Percentiles rank a stretch among this genome's conserved stretches.
phyloP scores from a whole-genome alignment of 140 eudicot genomes.

The Senecio squalidus region DNA sequence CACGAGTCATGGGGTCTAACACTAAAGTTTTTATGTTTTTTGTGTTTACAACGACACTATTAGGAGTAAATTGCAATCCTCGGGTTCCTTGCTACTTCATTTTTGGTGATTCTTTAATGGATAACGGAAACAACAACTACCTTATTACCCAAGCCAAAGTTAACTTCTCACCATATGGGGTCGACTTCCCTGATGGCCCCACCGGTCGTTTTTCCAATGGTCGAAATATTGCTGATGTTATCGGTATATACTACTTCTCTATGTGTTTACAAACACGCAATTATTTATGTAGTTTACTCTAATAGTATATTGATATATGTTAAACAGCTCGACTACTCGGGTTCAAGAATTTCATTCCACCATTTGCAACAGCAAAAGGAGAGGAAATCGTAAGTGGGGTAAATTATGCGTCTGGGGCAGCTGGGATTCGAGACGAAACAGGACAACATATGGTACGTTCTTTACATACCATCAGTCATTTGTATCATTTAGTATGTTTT shows the following conservation, averaged over 20 bases:
- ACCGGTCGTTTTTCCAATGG: slow-evolving; percentile 83
- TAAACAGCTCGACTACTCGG: too few relatives aligned
- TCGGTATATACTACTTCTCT: slow-evolving; percentile 29
- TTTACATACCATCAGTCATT: too few relatives aligned
- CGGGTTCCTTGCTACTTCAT: slow-evolving; percentile 34
- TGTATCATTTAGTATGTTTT: too few relatives aligned
- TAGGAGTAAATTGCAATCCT: slow-evolving; percentile 7
- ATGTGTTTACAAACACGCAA: not conserved
- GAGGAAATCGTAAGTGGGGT: slow-evolving; percentile 25
- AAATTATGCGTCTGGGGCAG: slow-evolving; percentile 48
- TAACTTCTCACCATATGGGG: slow-evolving; percentile 63
- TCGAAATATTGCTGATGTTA: slow-evolving; percentile 63
- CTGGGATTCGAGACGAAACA: slow-evolving; percentile 44
- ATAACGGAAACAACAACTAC: slow-evolving; percentile 66
- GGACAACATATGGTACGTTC: slow-evolving; percentile 27
- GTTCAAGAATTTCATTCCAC: slow-evolving; percentile 27
- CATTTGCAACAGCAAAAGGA: slow-evolving; percentile 28
- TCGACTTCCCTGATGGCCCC: slow-evolving; percentile 61
- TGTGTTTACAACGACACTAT: not conserved
- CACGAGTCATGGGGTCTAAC: not conserved
- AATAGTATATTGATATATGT: not conserved
- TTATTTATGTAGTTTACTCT: not conserved
- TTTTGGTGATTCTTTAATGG: slow-evolving; percentile 71
- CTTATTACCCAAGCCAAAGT: slow-evolving; percentile 60
- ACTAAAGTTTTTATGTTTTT: not conserved